These are phyloP conservation scores for Diaporthe citriasiana DNA, from an alignment of 2,329 filamentous ascomycete genomes.

Conservation along the genomic window DNA sequence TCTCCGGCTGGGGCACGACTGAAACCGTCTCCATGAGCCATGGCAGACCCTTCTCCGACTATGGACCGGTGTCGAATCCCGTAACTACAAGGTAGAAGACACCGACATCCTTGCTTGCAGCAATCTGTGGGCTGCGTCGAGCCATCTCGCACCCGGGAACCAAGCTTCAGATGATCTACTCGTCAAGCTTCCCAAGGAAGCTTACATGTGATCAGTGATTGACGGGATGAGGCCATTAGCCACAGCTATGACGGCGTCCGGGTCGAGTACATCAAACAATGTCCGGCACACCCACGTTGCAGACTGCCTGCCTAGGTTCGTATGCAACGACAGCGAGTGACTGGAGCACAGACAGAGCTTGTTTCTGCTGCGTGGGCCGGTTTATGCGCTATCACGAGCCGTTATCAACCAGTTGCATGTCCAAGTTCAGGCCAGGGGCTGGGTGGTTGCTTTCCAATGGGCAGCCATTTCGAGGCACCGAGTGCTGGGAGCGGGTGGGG, in stretches of 20 bases:
- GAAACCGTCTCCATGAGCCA: slow-evolving; percentile 32
- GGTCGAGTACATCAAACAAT: slow-evolving; percentile 41
- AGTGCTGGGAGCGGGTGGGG: slow-evolving; percentile 4
- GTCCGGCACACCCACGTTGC: slow-evolving; percentile 40
- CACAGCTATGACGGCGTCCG: slow-evolving; percentile 34
- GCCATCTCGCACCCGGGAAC: slow-evolving; percentile 4
- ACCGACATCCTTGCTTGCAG: neutral
- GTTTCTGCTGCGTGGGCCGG: slow-evolving; percentile 28
- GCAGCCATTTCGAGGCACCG: slow-evolving; percentile 17
- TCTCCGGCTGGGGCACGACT: slow-evolving; percentile 30
- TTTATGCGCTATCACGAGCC: slow-evolving; percentile 15
- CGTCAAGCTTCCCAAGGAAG: slow-evolving; percentile 10
- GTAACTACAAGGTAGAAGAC: neutral
- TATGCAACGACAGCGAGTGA: slow-evolving; percentile 26
- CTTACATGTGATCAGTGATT: slow-evolving; percentile 27
- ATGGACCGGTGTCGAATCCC: slow-evolving; percentile 1
- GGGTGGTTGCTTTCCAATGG: neutral
- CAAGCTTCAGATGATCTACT: slow-evolving; percentile 30
- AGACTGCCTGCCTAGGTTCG: slow-evolving; percentile 7
- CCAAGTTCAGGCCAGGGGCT: neutral
- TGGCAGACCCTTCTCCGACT: slow-evolving; percentile 14
- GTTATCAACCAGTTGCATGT: slow-evolving; percentile 4
- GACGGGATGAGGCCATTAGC: slow-evolving; percentile 34
- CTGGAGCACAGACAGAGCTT: slow-evolving; percentile 7
- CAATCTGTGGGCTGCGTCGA: slow-evolving; percentile 11